Conservation (phyloP, 2,329 filamentous ascomycete genomes). For the Tricladium varicosporioides region DNA sequence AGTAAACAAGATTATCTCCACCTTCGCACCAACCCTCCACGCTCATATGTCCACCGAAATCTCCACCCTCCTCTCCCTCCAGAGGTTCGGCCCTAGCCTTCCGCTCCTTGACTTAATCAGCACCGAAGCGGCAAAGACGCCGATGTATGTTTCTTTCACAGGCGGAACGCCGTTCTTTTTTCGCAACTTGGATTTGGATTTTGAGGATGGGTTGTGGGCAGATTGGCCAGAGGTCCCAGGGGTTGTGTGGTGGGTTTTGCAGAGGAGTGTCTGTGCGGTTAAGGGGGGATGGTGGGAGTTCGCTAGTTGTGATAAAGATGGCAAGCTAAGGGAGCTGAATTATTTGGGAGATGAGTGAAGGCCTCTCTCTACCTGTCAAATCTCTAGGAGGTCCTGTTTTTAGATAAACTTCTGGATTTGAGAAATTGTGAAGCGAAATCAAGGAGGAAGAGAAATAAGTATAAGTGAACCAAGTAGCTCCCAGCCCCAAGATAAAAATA, state of each 20-base stretch:
- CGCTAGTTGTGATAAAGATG: conserved; percentile 18
- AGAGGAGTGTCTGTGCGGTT: conserved; percentile 11
- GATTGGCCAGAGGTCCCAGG: conserved; percentile 13
- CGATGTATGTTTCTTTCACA: conserved; percentile 7
- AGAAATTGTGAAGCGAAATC: no score
- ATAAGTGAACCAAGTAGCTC: no score
- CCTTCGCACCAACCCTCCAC: conserved; percentile 35
- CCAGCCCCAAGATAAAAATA: no score
- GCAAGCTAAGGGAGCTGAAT: conserved; percentile 10
- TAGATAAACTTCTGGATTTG: no score
- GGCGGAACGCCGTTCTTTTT: conserved; percentile 20
- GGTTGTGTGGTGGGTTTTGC: conserved; percentile 14
- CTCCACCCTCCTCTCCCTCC: conserved; percentile 33
- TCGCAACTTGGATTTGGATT: conserved; percentile 19
- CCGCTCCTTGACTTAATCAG: conserved; percentile 10
- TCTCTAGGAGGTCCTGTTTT: no score
- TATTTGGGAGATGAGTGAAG: no score
- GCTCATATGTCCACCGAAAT: conserved; percentile 42
- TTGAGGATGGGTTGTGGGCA: conserved; percentile 19
- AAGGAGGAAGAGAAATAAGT: no score
- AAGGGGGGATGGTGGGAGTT: conserved; percentile 18
- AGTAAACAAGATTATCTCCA: conserved; percentile 28
- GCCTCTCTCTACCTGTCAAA: no score
- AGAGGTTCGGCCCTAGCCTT: conserved; percentile 6
- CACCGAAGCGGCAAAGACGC: conserved; percentile 11